Conservation (phyloP, 2,329 filamentous ascomycete genomes). For the Fusarium anthophilum region DNA sequence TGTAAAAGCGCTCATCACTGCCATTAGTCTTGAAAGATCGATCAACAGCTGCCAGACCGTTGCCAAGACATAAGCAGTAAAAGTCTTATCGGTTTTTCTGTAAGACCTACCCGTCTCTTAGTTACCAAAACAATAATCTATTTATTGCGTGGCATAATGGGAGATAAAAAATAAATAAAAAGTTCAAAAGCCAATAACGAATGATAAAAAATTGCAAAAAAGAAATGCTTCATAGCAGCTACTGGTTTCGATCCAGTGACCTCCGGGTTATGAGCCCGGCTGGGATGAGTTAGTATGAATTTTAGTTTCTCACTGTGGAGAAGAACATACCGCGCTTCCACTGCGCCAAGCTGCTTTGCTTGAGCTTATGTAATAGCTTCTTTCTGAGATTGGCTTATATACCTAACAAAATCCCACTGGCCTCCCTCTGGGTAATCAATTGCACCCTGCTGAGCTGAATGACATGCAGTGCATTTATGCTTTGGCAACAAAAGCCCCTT, state of each 20-base stretch:
- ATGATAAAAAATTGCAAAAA: background rate
- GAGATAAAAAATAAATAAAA: too few relatives aligned
- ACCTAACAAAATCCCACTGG: rapidly evolving
- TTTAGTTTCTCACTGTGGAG: background rate
- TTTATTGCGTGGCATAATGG: rapidly evolving
- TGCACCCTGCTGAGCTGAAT: background rate
- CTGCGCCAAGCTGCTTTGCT: conserved; percentile 38
- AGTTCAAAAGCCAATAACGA: too few relatives aligned
- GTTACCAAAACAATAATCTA: rapidly evolving
- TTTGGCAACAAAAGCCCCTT: rapidly evolving
- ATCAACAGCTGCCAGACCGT: background rate
- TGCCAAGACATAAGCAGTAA: too few relatives aligned
- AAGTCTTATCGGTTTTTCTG: rapidly evolving
- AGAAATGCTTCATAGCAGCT: conserved; percentile 24
- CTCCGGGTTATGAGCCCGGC: conserved; percentile 39
- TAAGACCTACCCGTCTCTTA: rapidly evolving
- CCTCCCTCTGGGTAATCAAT: rapidly evolving
- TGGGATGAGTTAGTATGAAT: conserved; percentile 8
- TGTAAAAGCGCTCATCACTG: rapidly evolving
- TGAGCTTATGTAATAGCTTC: background rate
- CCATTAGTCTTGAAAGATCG: rapidly evolving
- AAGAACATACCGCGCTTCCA: conserved; percentile 34
- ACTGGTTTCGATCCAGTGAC: conserved; percentile 31
- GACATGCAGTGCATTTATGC: background rate
- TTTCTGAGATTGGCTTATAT: rapidly evolving